Base-by-base conservation (phyloP, 345 rosid species). In the Litchi chinensis region DNA sequence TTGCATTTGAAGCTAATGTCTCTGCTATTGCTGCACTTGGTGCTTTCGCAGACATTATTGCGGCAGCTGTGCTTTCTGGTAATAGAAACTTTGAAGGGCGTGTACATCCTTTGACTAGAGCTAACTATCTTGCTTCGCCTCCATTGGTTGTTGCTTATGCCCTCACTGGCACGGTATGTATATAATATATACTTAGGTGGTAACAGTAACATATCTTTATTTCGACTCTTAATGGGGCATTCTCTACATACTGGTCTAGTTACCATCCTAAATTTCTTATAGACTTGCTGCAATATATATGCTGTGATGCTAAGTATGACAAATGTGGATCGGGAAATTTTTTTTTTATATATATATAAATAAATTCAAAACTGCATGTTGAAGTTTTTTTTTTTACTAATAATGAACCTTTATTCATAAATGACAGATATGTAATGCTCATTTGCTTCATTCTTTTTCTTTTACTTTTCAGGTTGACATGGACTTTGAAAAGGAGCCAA, bases 91-190 rank as follows among this genome's bases (percentile, higher is more conserved):
- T 93, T 82, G 98, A 95, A 81, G 97, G 98, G 0, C 93, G 94
- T 73, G 93, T 91, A 76, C 98, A 93, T 82, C 89, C 98, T 56
- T 82, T 85, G 79, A 93, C 93, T 7, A 88, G 98, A 84, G 97
- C 98, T 22, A 93, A 95, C 82, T 95, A 91, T 81, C 97, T 93
- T 77, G 94, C 98, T 72, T 93, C 98, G 43, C 98, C 98, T 48
- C 97, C 97, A 63, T 71, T 90, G 79, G 98, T 93, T 81, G 97
- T 95, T 83, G 97, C 95, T 41, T 95, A 93, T 84, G 93, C 97
- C 44, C 97, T 95, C 79, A 93, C 97, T 50, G 97, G 97, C 87
- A 93, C 94, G 64, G 93, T 88, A 83, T 75, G 78, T 52, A 72
- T 46, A 32, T 32, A 32, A 32, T 3, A 65, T 26, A 11, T 13